Percentiles rank a stretch among this genome's conserved stretches.
phyloP scores from a whole-genome alignment of 768 basidiomycete species.

The Tricholoma sp. region DNA sequence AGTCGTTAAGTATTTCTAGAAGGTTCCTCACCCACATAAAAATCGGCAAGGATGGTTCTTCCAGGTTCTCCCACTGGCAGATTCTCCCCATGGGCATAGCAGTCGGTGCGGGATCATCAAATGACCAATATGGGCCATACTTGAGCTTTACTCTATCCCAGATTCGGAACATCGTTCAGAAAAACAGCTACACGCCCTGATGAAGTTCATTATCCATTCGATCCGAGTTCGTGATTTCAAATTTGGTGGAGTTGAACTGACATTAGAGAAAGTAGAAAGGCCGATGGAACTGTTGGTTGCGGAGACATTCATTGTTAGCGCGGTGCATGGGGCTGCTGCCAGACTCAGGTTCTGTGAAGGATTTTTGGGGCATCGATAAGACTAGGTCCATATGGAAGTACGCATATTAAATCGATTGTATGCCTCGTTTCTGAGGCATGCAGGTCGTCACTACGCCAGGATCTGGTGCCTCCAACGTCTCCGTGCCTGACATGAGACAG shows the following conservation, averaged over 20 bases:
- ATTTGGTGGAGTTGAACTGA: not conserved
- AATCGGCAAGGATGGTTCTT: not conserved
- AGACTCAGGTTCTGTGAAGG: too few species aligned
- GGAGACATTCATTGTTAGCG: too few species aligned
- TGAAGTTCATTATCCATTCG: not conserved
- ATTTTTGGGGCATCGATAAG: too few species aligned
- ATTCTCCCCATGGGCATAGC: too few species aligned
- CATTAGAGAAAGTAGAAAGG: not conserved
- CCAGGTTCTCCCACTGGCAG: not conserved
- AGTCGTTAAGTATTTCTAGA: not conserved
- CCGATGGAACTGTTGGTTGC: too few species aligned
- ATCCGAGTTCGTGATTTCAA: not conserved
- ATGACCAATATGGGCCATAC: not conserved
- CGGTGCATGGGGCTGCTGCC: too few species aligned
- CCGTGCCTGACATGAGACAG: too few species aligned
- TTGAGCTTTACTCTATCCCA: not conserved
- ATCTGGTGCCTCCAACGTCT: too few species aligned
- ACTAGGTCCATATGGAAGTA: too few species aligned
- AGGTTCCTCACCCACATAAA: not conserved
- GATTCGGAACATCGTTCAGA: not conserved
- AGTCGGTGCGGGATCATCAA: not conserved
- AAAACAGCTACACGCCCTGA: not conserved
- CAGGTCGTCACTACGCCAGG: too few species aligned
- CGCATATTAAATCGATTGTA: too few species aligned
- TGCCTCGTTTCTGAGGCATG: too few species aligned